Base-by-base conservation (phyloP, 2,329 filamentous ascomycete genomes). In the Hypomyces rosellus region DNA sequence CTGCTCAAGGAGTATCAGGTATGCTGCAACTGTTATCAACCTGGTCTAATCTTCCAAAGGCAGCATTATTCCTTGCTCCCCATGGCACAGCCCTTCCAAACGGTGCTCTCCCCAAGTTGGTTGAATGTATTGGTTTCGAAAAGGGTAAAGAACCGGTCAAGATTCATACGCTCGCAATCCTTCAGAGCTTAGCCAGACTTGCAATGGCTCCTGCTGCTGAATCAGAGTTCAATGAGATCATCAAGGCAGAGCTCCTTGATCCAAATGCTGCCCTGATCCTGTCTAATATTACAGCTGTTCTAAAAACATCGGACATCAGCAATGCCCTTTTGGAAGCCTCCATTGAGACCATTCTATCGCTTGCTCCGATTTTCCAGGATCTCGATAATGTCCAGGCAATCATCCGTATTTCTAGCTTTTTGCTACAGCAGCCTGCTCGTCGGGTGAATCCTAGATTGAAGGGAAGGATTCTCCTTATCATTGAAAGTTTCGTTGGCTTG, bases 141-240 rank as follows among this genome's bases (percentile, higher is more conserved):
- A 92, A 87, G 48, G 82, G 88, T 0, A 93, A 93, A 65, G 88
- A 92, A 54, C 85, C 90, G 50, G 91, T 99, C 50, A 93, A 91
- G 62, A 70, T 87, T 1, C 95, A 89, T 63, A 81, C 91, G 1
- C 73, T 99, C 30, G 77, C 82, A 11, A 85, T 97, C 39, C 67
- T 99, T 41, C 78, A 80, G 40, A 86, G 83, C 50, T 72, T 92
- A 34, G 77, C 89, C 34, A 76, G 75, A 49, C 70, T 86, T 45
- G 78, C 82, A 2, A 71, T 74, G 48, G 76, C 78, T 1, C 73
- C 80, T 8, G 73, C 78, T 5, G 62, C 69, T 12, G 76, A 82
- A 53, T 76, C 75, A 1, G 77, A 84, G 51, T 78, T 74, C 57
- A 81, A 78, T 45, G 75, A 80, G 53, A 59, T 77, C 22, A 80